These are phyloP conservation scores for Komagataella pastoris DNA, from an alignment of 805 yeast genomes.

Conservation along the genomic window DNA sequence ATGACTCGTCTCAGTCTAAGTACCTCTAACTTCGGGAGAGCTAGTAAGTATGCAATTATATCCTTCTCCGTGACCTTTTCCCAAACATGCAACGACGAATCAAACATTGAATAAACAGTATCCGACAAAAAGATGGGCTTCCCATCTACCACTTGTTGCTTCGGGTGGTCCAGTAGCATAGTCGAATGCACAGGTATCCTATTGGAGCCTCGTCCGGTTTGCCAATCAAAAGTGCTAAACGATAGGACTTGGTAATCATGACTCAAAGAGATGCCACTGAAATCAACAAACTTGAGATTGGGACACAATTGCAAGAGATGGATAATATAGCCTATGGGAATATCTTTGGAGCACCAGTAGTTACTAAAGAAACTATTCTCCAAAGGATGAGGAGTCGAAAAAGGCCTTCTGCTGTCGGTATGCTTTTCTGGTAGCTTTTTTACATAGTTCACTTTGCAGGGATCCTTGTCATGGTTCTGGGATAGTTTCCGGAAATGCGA, in stretches of 20 bases:
- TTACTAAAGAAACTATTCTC: slow-evolving; percentile 47
- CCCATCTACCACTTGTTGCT: background rate
- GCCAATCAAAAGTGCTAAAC: slow-evolving; percentile 21
- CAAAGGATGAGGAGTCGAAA: slow-evolving; percentile 36
- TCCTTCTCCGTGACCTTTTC: background rate
- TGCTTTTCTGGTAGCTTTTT: background rate
- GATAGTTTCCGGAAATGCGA: background rate
- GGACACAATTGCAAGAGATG: slow-evolving; percentile 61
- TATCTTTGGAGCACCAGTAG: slow-evolving; percentile 56
- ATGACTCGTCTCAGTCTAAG: background rate
- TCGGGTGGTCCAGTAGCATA: background rate
- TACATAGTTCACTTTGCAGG: background rate
- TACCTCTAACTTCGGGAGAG: background rate
- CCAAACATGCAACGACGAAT: background rate
- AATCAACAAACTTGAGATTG: slow-evolving; percentile 38
- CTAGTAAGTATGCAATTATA: background rate
- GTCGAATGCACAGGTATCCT: background rate
- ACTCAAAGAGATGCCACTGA: slow-evolving; percentile 51
- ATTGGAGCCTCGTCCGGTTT: slow-evolving; percentile 1
- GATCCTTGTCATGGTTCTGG: background rate
- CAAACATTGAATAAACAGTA: background rate
- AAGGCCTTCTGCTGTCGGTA: slow-evolving; percentile 13
- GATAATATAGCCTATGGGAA: slow-evolving; percentile 66
- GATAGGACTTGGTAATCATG: slow-evolving; percentile 46
- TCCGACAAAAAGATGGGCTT: background rate